phyloP scores from a whole-genome alignment of 225 moss, liverwort and hornwort species.

The Lunularia cruciata region DNA sequence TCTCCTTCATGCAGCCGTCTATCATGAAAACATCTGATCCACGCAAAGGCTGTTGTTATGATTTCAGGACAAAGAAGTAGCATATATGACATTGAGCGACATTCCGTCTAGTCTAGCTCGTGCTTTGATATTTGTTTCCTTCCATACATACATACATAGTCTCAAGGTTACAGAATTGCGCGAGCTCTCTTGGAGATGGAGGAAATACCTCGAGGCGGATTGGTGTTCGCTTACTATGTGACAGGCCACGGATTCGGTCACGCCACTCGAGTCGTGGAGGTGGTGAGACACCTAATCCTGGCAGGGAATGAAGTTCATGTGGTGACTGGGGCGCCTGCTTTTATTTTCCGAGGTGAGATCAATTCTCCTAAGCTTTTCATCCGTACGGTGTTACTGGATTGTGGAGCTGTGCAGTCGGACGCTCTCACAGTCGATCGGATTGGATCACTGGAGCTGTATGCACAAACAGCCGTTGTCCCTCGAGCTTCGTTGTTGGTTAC shows the following conservation, averaged over 20 bases:
- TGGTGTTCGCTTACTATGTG: constrained; percentile 88
- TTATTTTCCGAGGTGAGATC: constrained; percentile 64
- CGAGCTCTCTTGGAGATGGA: too few species aligned
- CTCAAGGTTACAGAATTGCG: too few species aligned
- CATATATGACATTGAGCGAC: too few species aligned
- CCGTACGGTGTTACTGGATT: constrained; percentile 75
- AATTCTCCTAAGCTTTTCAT: constrained; percentile 63
- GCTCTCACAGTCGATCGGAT: constrained; percentile 80
- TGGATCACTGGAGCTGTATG: constrained; percentile 78
- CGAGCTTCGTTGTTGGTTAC: constrained; percentile 58
- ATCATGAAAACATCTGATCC: too few species aligned
- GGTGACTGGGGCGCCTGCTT: constrained; percentile 74
- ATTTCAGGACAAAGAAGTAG: too few species aligned
- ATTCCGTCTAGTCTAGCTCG: too few species aligned
- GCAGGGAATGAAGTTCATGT: constrained; percentile 82
- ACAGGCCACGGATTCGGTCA: constrained; percentile 93
- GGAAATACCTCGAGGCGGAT: neutral
- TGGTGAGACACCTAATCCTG: constrained; percentile 61
- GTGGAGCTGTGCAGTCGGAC: constrained; percentile 84
- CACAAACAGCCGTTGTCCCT: constrained; percentile 64
- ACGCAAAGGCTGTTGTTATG: too few species aligned
- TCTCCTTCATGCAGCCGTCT: too few species aligned
- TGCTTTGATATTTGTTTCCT: too few species aligned
- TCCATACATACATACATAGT: too few species aligned
- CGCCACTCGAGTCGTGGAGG: constrained; percentile 92